phyloP scores from a whole-genome alignment of 192 early-diverging fungal species.

The Coemansia sp. region DNA sequence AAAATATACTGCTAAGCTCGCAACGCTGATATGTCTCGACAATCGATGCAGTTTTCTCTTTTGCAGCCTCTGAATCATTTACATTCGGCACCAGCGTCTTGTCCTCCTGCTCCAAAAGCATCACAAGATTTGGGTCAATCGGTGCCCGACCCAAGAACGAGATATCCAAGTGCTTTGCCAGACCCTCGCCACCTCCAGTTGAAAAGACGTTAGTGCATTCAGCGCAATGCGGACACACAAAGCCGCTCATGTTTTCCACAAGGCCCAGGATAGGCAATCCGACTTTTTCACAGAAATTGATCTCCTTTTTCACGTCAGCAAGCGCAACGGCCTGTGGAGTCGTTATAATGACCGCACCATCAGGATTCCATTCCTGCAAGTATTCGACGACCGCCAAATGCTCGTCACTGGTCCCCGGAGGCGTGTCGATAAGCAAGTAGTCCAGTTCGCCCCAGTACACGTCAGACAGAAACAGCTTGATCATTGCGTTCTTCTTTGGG shows the following conservation, averaged over 20 bases:
- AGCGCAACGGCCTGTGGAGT: conserved; percentile 89
- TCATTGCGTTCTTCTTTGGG: conserved; percentile 99
- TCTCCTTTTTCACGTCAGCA: conserved; percentile 96
- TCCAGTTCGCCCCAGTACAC: conserved; percentile 97
- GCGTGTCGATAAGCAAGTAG: conserved; percentile 94
- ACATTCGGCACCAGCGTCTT: conserved; percentile 50
- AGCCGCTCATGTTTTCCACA: conserved; percentile 98
- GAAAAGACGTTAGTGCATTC: conserved; percentile 90
- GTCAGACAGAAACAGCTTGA: conserved; percentile 94
- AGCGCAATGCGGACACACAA: conserved; percentile 86
- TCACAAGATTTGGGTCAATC: conserved; percentile 80
- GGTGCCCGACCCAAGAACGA: conserved; percentile 90
- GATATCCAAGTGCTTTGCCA: conserved; percentile 83
- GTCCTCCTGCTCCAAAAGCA: conserved; percentile 62
- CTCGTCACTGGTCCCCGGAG: conserved; percentile 97
- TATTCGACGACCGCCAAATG: conserved; percentile 92
- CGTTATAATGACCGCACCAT: conserved; percentile 93
- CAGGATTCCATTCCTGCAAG: conserved; percentile 74
- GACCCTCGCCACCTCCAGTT: conserved; percentile 86
- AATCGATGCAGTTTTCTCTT: conserved; percentile 32
- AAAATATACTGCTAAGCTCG: conserved; percentile 50
- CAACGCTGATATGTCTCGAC: conserved; percentile 55
- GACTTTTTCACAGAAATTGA: conserved; percentile 94
- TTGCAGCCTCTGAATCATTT: conserved; percentile 24
- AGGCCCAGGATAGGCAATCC: conserved; percentile 86